phyloP scores from a whole-genome alignment of 768 basidiomycete species.

The Lactarius sp. region DNA sequence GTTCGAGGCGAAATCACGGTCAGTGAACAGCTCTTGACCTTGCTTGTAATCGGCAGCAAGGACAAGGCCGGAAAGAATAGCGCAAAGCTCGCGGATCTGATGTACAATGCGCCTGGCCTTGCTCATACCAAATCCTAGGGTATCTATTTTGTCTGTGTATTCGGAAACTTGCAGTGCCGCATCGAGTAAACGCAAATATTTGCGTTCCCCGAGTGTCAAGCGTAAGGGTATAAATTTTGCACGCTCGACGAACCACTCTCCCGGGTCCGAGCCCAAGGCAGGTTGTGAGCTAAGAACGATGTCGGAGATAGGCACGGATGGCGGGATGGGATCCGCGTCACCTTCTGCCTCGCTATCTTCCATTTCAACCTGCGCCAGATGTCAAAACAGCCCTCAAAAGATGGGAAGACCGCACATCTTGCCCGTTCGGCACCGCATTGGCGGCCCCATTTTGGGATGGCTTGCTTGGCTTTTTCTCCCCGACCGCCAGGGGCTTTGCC shows the following conservation, averaged over 20 bases:
- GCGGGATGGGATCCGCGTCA: constrained; percentile 32
- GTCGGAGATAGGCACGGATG: constrained; percentile 32
- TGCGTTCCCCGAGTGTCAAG: constrained; percentile 68
- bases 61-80: constrained; percentile 80
- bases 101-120: constrained; percentile 86
- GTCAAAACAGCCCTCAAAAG: constrained; percentile 24
- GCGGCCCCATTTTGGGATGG: constrained; percentile 18
- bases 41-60: constrained; percentile 82
- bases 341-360: constrained; percentile 37
- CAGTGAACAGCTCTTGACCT: constrained; percentile 81
- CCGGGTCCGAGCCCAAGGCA: constrained; percentile 53
- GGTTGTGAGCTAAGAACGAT: constrained; percentile 51
- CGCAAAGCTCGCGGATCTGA: constrained; percentile 82
- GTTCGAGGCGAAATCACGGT: constrained; percentile 77
- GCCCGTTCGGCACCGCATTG: constrained; percentile 28
- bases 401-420: constrained; percentile 14
- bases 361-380: constrained; percentile 34
- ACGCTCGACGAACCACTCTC: constrained; percentile 83
- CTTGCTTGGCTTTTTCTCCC: constrained; percentile 24
- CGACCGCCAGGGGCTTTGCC: constrained; percentile 41
- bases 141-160: constrained; percentile 89
- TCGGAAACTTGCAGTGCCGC: constrained; percentile 82
- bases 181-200: constrained; percentile 78
- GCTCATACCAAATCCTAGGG: constrained; percentile 66
- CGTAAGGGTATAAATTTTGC: constrained; percentile 79